Conservation (phyloP, 495 filamentous ascomycete genomes). For the Xylaria palmicola region DNA sequence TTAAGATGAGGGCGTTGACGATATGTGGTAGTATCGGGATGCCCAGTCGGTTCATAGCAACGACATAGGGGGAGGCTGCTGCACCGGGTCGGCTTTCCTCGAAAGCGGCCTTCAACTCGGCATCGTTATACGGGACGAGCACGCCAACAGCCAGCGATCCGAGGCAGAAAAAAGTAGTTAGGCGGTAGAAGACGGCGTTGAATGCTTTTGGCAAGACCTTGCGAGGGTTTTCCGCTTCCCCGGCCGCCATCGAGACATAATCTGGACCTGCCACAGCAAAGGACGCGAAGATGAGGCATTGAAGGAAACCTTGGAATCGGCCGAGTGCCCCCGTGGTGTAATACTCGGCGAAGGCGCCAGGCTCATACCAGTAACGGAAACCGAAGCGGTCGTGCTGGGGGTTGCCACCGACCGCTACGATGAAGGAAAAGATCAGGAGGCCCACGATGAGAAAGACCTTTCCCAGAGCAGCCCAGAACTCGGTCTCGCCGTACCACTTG, state of each 20-base stretch:
- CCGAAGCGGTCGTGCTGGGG: constrained; percentile 62
- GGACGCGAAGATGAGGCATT: constrained; percentile 63
- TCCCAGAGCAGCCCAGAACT: constrained; percentile 63
- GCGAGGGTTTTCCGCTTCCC: constrained; percentile 65
- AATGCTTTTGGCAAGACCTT: constrained; percentile 59
- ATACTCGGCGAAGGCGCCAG: constrained; percentile 63
- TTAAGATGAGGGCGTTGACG: constrained; percentile 68
- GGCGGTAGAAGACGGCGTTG: constrained; percentile 66
- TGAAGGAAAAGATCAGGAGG: constrained; percentile 63
- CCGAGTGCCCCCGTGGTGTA: constrained; percentile 57
- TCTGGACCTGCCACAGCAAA: constrained; percentile 72
- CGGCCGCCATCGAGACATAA: constrained; percentile 72
- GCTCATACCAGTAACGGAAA: constrained; percentile 68
- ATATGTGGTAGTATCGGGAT: constrained; percentile 66
- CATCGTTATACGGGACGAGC: constrained; percentile 53
- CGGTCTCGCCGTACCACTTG: constrained; percentile 63
- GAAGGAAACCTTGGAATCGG: constrained; percentile 62
- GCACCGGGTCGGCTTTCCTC: constrained; percentile 51
- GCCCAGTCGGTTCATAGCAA: constrained; percentile 68
- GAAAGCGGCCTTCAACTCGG: constrained; percentile 51
- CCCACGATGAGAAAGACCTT: constrained; percentile 64
- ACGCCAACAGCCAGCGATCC: constrained; percentile 63
- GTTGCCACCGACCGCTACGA: constrained; percentile 68
- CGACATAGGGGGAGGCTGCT: constrained; percentile 70
- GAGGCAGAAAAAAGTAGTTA: constrained; percentile 67